A percentile compares a stretch with the other conserved stretches of the same genome.
Evolutionary conservation across 148 eudicot species (phyloP).

Genomic region (Vaccinium vitisidaea): DNA sequence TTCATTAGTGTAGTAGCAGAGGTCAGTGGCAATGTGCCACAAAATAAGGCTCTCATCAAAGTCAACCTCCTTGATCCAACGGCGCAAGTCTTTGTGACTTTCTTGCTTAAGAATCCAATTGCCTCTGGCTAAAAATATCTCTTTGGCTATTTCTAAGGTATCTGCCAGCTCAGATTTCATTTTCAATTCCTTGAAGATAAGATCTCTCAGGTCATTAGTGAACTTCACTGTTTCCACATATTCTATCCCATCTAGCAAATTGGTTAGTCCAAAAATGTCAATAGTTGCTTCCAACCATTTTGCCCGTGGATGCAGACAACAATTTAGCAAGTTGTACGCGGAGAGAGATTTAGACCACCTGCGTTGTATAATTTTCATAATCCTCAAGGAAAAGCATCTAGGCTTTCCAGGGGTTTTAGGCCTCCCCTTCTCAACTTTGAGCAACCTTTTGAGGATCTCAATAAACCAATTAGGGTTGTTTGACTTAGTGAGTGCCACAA

Average conservation of each 20-base stretch:
- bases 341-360: constrained; percentile 31
- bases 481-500: constrained; percentile 19
- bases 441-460: background rate
- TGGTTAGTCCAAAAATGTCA: constrained; percentile 23
- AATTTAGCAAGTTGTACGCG: constrained; percentile 28
- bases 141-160: constrained; percentile 21
- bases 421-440: background rate
- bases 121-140: background rate
- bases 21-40: constrained; percentile 10
- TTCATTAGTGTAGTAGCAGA: background rate
- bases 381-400: background rate
- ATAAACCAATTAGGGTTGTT: background rate
- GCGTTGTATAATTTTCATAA: constrained; percentile 9
- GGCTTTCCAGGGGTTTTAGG: background rate
- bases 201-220: constrained; percentile 19
- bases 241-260: constrained; percentile 19
- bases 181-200: constrained; percentile 32
- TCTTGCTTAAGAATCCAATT: background rate
- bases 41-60: background rate
- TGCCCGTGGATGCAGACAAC: constrained; percentile 21
- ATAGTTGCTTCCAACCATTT: background rate
- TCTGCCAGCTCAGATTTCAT: constrained; percentile 28
- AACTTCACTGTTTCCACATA: constrained; percentile 25
- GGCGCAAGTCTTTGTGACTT: background rate
- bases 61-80: background rate